These are phyloP conservation scores for Aphanomyces astaci DNA, from an alignment of 352 stramenopile genomes.

Conservation along the genomic window DNA sequence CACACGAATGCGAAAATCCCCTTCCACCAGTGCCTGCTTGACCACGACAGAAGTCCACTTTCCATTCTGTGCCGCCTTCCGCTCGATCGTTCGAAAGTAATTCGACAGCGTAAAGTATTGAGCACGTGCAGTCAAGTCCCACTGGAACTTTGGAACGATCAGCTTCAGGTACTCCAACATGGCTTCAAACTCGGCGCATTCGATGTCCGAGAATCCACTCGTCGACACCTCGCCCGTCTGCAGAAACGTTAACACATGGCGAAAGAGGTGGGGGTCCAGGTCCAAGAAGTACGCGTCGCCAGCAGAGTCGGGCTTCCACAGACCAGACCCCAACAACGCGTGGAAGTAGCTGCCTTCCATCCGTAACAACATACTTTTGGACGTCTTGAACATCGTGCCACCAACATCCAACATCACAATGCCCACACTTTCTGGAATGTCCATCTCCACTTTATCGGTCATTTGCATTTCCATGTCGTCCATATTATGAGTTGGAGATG, in stretches of 20 bases:
- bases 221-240: constrained; percentile 14
- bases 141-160: no score
- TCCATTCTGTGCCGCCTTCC: no score
- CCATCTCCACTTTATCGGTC: neutral
- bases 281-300: neutral
- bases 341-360: constrained; percentile 19
- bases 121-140: no score
- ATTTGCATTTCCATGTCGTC: neutral
- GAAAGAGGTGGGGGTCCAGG: constrained; percentile 7
- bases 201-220: neutral
- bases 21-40: no score
- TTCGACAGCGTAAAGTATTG: no score
- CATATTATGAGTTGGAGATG: no score
- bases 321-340: constrained; percentile 8
- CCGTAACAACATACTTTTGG: constrained; percentile 12
- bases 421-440: neutral
- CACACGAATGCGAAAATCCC: no score
- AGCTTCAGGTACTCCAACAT: constrained; percentile 10
- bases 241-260: constrained; percentile 5
- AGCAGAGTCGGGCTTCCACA: neutral
- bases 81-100: no score
- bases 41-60: no score
- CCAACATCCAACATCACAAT: constrained; percentile 12
- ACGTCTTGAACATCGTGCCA: constrained; percentile 8
- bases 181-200: neutral